Evolutionary conservation across 2,329 filamentous ascomycete genomes (phyloP).

Genomic region (Harringtonia aguacate): DNA sequence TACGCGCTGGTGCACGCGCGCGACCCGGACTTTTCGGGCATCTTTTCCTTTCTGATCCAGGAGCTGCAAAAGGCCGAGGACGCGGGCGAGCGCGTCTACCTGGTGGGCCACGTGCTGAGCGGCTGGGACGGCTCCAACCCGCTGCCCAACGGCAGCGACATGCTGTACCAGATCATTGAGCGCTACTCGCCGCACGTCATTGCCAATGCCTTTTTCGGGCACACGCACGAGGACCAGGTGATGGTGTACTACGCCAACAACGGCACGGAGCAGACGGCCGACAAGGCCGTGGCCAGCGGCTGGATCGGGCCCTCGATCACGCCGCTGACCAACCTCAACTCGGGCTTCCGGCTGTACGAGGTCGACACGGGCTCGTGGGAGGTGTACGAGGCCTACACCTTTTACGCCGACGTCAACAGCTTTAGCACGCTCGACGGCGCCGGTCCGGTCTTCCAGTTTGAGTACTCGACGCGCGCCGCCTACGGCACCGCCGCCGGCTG

Average conservation of each 20-base stretch:
- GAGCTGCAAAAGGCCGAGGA: constrained; percentile 43
- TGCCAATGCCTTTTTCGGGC: constrained; percentile 44
- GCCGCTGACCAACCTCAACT: constrained; percentile 36
- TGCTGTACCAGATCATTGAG: constrained; percentile 38
- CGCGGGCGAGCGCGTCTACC: constrained; percentile 40
- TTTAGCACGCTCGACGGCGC: constrained; percentile 28
- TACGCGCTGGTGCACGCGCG: constrained; percentile 40
- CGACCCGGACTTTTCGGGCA: constrained; percentile 37
- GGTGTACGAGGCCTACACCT: constrained; percentile 41
- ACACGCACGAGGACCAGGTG: constrained; percentile 39
- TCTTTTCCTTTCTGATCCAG: constrained; percentile 41
- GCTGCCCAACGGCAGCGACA: constrained; percentile 31
- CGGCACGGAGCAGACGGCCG: constrained; percentile 27
- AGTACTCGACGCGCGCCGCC: constrained; percentile 44
- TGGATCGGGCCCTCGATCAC: constrained; percentile 37
- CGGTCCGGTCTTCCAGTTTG: constrained; percentile 38
- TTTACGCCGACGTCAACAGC: constrained; percentile 39
- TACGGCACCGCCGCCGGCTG: constrained; percentile 37
- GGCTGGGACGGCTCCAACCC: constrained; percentile 37
- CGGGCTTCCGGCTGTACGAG: constrained; percentile 47
- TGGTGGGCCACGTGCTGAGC: constrained; percentile 48
- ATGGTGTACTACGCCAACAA: constrained; percentile 41
- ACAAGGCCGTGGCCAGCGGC: constrained; percentile 43
- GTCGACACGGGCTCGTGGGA: constrained; percentile 46
- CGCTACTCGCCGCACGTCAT: constrained; percentile 42